Evolutionary conservation across 1,284 basidiomycete species (phyloP), one percentile per base, ranked within the genome.

Genomic region (Austroboletus niveus): DNA sequence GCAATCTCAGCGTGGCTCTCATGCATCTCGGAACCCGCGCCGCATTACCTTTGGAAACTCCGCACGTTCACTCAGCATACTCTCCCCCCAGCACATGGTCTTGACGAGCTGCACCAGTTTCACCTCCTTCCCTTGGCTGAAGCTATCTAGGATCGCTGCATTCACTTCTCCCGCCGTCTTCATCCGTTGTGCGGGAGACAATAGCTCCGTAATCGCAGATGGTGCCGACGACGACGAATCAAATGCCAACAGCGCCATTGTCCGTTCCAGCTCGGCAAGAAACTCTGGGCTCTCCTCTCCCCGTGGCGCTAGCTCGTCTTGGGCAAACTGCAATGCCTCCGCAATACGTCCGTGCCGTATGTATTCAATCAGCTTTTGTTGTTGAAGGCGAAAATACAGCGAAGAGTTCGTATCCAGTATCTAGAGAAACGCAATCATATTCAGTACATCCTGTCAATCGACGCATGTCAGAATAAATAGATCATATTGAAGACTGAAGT

Each of bases 281-380:
- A 97, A 97, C 64, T 97, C 90, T 0, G 94, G 94, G 52, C 89
- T 91, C 75, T 98, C 93, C 63, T 98, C 93, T 2, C 94, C 96
- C 8, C 94, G 85, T 11, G 94, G 94, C 2, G 96, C 96, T 4
- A 99, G 80, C 68, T 98, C 94, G 47, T 87, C 82, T 57, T 97
- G 92, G 0, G 96, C 96, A 72, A 99, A 98, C 51, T 83, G 73
- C 35, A 99, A 73, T 0, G 96, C 96, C 46, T 92, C 87, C 10
- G 78, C 72, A 52, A 94, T 82, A 31, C 81, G 79, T 30, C 90
- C 90, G 47, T 85, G 80, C 0, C 95, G 89, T 61, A 99, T 98
- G 59, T 85, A 85, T 72, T 99, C 97, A 68, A 98, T 98, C 38
- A 99, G 77, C 57, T 89, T 92, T 68, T 97, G 92, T 58, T 98